Evolutionary conservation across 352 stramenopile genomes (phyloP), one percentile per base, ranked within the genome.

Genomic region (Phytophthora podocarpi): DNA sequence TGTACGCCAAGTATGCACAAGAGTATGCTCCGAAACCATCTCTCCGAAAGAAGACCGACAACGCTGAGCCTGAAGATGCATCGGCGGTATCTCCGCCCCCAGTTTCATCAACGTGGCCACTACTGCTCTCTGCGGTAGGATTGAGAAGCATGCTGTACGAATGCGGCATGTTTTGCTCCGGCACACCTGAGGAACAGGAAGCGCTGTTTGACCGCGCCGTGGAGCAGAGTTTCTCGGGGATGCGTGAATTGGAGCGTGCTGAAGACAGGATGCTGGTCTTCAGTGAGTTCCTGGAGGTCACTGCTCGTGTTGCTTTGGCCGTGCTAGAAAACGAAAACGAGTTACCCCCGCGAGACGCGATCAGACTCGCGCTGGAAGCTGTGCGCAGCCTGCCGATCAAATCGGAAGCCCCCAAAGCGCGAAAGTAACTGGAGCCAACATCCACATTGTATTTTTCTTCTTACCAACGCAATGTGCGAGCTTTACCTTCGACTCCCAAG

Each of bases 341-440:
- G 26, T 54, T 95, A 21, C 75, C 82, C 12, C 70, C 76, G 4
- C 72, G 70, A 41, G 82, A 93, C 35, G 80, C 82, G 21, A 91
- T 93, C 63, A 89, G 85, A 64, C 80, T 94, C 42, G 83, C 81
- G 4, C 58, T 94, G 30, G 79, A 94, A 51, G 85, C 85, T n/a
- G 41, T 90, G 41, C 80, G 80, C 15, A 84, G 76, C 11, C 54
- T 90, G 15, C 80, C 82, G 9, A 31, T 72, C 2, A 74, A 69
- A 28, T 34, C 42, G 4, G 46, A 69, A 27, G 40, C 35, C 2
- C 28, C 54, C 1, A 67, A 50, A 26, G 24, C 40, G 26, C 31
- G 58, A 6, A 72, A 72, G 47, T 68, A 47, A 15, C 13, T 34
- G 24, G 4, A 18, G 42, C n/a, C n/a, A n/a, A n/a, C n/a, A n/a